phyloP scores from a whole-genome alignment of 441 rosid genomes.

The Aquilaria agallochum region DNA sequence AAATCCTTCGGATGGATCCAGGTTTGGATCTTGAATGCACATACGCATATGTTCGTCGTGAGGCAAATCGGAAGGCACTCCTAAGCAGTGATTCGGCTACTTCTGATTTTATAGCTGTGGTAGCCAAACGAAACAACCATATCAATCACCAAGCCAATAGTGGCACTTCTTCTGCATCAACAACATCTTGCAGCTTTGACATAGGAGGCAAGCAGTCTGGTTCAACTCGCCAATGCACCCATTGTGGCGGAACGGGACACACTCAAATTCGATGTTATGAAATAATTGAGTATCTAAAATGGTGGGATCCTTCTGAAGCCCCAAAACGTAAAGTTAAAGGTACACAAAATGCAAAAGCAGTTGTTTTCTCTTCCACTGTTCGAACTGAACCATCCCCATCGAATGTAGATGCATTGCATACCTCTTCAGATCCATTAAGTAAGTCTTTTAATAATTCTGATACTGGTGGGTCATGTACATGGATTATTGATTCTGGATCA shows the following conservation, averaged over 20 bases:
- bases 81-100: not conserved
- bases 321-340: not conserved
- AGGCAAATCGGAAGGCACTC: conserved; percentile 1
- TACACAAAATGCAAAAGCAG: not conserved
- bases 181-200: not conserved
- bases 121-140: too few relatives aligned
- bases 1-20: conserved; percentile 9
- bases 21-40: conserved; percentile 6
- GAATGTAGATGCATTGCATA: not conserved
- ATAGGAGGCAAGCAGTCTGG: not conserved
- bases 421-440: not conserved
- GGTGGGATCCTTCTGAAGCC: conserved; percentile 8
- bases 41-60: conserved; percentile 3
- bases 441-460: not conserved
- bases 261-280: conserved; percentile 5
- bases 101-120: not conserved
- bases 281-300: conserved; percentile 11
- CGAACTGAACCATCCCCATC: not conserved
- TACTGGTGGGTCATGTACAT: not conserved
- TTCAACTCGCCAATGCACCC: not conserved
- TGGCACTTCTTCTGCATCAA: not conserved
- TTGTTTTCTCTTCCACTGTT: not conserved
- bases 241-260: not conserved
- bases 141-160: too few relatives aligned
- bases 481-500: conserved; percentile 12